Percentiles rank a stretch among this genome's conserved stretches.
These are phyloP conservation scores for Apiospora koreana DNA, from an alignment of 2,329 filamentous ascomycete species.

Conservation along the genomic window DNA sequence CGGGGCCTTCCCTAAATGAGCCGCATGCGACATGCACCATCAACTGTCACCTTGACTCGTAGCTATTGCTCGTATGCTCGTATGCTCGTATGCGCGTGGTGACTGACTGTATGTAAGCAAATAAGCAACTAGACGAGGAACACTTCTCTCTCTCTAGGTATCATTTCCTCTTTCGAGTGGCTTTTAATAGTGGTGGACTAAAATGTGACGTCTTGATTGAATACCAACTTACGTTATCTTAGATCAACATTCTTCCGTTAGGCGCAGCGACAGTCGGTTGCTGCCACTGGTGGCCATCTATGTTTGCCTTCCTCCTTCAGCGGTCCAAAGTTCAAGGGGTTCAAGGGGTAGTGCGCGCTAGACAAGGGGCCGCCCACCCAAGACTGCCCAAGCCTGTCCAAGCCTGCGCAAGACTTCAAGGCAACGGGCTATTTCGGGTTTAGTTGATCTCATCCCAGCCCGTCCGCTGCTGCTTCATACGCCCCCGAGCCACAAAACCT, in stretches of 20 bases:
- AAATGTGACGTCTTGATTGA: background rate
- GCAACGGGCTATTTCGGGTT: background rate
- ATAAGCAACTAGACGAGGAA: background rate
- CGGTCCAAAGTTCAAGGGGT: background rate
- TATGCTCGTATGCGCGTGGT: background rate
- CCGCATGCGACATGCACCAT: background rate
- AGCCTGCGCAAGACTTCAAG: background rate
- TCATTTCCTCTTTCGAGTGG: too few relatives aligned
- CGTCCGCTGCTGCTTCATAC: background rate
- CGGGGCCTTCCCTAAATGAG: constrained; percentile 4
- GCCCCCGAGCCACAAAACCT: constrained; percentile 10
- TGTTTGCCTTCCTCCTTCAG: background rate
- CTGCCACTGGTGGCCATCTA: background rate
- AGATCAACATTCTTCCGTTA: background rate
- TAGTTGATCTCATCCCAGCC: constrained; percentile 2
- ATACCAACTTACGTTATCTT: too few relatives aligned
- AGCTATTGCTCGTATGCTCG: background rate
- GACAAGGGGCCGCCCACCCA: background rate
- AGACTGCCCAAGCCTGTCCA: too few relatives aligned
- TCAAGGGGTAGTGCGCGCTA: background rate
- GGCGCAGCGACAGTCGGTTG: background rate
- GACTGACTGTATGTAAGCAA: background rate
- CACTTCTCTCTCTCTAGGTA: too few relatives aligned
- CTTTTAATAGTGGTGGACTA: background rate
- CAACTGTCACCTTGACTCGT: background rate